These are phyloP conservation scores for Thermochaetoides thermophila DNA, from an alignment of 495 filamentous ascomycete genomes.

Conservation along the genomic window DNA sequence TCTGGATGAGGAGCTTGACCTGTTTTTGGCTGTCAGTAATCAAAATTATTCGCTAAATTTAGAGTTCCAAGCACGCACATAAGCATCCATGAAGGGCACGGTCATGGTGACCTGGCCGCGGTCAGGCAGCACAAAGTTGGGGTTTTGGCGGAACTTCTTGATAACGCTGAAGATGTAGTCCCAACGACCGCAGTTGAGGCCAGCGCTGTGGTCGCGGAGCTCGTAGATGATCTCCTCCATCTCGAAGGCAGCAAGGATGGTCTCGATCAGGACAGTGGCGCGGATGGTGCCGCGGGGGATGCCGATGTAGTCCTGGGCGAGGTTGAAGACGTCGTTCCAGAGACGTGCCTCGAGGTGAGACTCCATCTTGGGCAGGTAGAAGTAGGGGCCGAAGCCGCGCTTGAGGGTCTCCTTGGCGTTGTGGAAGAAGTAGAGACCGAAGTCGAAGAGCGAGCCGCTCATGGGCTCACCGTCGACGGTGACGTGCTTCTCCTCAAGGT, in stretches of 20 bases:
- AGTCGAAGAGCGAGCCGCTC: slow-evolving; percentile 87
- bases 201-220: slow-evolving; percentile 88
- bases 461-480: slow-evolving; percentile 93
- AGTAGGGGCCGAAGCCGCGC: slow-evolving; percentile 83
- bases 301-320: slow-evolving; percentile 82
- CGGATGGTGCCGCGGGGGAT: slow-evolving; percentile 86
- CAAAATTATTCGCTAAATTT: too few relatives aligned
- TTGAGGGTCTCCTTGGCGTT: slow-evolving; percentile 82
- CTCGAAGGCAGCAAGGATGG: slow-evolving; percentile 96
- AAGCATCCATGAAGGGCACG: slow-evolving; percentile 96
- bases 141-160: slow-evolving; percentile 96
- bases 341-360: slow-evolving; percentile 91
- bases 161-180: slow-evolving; percentile 99
- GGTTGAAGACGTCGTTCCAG: slow-evolving; percentile 99
- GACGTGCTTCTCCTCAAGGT: slow-evolving; percentile 97
- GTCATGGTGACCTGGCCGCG: slow-evolving; percentile 91
- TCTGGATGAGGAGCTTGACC: slow-evolving; percentile 87
- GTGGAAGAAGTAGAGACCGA: slow-evolving; percentile 98
- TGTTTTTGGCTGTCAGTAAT: too few relatives aligned
- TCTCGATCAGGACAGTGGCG: slow-evolving; percentile 95
- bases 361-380: slow-evolving; percentile 99
- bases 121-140: slow-evolving; percentile 86
- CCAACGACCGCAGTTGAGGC: slow-evolving; percentile 97
- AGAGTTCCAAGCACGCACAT: too few relatives aligned
- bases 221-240: slow-evolving; percentile 99